Evolutionary conservation across 129 eudicot species (phyloP).

Genomic region (Smallanthus sonchifolius): DNA sequence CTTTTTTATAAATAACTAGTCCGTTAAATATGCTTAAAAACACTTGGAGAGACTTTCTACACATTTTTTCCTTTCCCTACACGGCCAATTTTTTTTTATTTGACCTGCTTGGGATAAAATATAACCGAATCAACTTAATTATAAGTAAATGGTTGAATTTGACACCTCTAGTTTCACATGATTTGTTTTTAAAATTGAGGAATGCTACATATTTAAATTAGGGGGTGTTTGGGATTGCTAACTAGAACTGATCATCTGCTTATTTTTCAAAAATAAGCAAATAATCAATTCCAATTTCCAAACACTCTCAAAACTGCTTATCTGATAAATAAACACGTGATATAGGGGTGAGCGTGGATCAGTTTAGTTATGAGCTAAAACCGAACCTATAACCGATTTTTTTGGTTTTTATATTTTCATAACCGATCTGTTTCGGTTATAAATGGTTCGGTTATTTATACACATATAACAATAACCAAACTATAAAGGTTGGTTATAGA

Average conservation of each 20-base stretch:
- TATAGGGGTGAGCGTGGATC: no score
- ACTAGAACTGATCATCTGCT: background rate
- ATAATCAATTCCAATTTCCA: background rate
- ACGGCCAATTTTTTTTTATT: background rate
- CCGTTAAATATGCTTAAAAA: background rate
- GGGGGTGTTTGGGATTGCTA: background rate
- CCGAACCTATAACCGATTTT: no score
- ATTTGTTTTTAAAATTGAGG: background rate
- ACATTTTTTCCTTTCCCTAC: background rate
- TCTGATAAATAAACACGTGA: background rate
- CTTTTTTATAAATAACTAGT: background rate
- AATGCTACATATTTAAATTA: background rate
- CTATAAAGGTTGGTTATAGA: no score
- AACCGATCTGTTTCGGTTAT: no score
- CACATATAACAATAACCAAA: no score
- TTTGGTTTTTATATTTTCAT: no score
- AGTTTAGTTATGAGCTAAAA: no score
- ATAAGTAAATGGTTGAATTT: background rate
- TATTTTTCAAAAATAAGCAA: background rate
- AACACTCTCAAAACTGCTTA: background rate
- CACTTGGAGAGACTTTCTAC: background rate
- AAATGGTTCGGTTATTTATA: no score
- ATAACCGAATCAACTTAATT: background rate
- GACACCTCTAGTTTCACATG: background rate
- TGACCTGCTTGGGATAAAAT: background rate